These are phyloP conservation scores for Yarrowia deformans DNA, from an alignment of 805 yeast species.

Conservation along the genomic window DNA sequence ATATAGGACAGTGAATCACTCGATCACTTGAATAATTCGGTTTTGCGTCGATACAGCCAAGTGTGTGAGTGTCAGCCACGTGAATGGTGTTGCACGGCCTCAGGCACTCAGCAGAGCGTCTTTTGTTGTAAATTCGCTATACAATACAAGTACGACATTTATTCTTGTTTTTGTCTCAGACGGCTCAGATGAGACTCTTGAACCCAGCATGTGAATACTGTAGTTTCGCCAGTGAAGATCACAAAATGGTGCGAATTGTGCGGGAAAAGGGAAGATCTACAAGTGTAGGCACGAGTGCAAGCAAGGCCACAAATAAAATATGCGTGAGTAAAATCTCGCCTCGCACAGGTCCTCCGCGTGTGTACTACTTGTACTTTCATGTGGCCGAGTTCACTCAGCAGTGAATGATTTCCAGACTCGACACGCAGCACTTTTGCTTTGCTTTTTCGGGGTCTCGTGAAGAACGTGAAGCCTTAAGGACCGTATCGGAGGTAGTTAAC, in stretches of 20 bases:
- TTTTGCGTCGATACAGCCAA: too few species aligned
- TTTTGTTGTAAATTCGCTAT: neutral
- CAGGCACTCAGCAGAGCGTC: neutral
- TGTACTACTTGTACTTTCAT: too few species aligned
- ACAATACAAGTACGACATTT: neutral
- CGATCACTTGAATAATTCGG: too few species aligned
- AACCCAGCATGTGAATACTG: constrained; percentile 5
- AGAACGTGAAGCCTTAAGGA: neutral
- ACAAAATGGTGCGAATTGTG: neutral
- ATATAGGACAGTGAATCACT: too few species aligned
- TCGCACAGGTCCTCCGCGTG: too few species aligned
- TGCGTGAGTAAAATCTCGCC: too few species aligned
- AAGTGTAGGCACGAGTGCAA: neutral
- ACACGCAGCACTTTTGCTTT: neutral
- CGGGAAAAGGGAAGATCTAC: constrained; percentile 2
- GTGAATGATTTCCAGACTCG: neutral
- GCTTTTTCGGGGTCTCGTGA: neutral
- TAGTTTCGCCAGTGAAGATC: neutral
- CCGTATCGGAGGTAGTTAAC: neutral
- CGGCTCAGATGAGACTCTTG: neutral
- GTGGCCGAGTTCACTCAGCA: too few species aligned
- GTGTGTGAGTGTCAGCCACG: too few species aligned
- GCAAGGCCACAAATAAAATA: too few species aligned
- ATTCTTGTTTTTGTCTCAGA: constrained; percentile 4
- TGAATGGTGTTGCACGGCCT: too few species aligned